Conservation (phyloP, 345 rosid species). For the Durio zibethinus region DNA sequence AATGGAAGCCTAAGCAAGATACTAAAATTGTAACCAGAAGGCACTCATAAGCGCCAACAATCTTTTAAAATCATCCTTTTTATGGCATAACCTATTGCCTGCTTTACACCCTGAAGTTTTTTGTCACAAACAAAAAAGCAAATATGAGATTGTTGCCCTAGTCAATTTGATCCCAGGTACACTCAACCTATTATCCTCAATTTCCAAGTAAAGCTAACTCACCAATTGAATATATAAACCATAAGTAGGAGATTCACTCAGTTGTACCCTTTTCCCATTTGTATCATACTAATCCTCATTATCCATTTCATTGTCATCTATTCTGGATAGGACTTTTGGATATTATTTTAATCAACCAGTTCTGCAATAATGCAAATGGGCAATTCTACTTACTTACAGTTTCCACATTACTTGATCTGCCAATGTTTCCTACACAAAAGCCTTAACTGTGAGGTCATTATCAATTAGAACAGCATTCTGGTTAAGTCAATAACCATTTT, state of each 20-base stretch:
- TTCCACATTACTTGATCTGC: not conserved
- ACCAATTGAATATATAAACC: not conserved
- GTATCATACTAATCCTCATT: not conserved
- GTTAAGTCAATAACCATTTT: not conserved
- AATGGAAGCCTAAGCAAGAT: not conserved
- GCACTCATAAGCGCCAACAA: not conserved
- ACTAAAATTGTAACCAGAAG: not conserved
- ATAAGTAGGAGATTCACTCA: not conserved
- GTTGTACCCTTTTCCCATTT: not conserved
- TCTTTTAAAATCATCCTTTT: not conserved
- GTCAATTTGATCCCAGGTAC: not conserved
- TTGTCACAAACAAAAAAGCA: not conserved
- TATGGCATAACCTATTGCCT: not conserved
- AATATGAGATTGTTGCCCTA: not conserved
- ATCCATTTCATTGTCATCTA: not conserved
- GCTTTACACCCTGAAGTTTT: not conserved
- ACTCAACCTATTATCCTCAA: not conserved
- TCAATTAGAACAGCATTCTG: not conserved
- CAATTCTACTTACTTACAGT: not conserved
- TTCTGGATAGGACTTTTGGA: not conserved
- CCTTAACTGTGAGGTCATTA: not conserved
- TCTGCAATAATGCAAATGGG: not conserved
- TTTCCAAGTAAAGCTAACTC: conserved; percentile 1
- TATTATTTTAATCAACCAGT: not conserved
- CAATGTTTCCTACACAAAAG: not conserved